phyloP scores from a whole-genome alignment of 768 basidiomycete species.

The Auriscalpium microsporum region DNA sequence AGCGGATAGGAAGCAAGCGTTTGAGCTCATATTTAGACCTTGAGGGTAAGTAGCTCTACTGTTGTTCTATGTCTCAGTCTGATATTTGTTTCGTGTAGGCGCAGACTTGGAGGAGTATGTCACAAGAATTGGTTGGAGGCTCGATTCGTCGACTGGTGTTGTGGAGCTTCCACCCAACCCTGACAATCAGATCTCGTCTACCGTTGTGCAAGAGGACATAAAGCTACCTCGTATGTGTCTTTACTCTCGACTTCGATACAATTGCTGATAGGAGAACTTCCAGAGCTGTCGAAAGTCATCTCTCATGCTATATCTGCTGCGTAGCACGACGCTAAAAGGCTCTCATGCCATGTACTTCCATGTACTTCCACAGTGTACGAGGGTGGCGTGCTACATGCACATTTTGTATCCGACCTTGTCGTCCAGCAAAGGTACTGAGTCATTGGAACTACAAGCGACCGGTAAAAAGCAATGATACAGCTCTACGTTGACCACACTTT shows the following conservation, averaged over 20 bases:
- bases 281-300: conserved; percentile 72
- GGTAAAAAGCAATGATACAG: background rate
- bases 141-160: conserved; percentile 45
- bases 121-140: conserved; percentile 56
- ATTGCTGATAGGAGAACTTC: background rate
- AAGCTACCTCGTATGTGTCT: conserved; percentile 64
- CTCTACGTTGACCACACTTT: background rate
- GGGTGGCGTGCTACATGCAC: background rate
- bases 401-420: background rate
- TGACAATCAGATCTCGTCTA: conserved; percentile 83
- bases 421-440: background rate
- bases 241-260: background rate
- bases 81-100: conserved; percentile 27
- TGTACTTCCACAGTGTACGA: background rate
- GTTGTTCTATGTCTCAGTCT: background rate
- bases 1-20: conserved; percentile 57
- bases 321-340: conserved; percentile 15
- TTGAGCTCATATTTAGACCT: conserved; percentile 67
- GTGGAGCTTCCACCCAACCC: conserved; percentile 71
- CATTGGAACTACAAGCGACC: background rate
- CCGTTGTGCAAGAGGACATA: conserved; percentile 76
- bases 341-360: background rate
- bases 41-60: conserved; percentile 33
- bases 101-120: conserved; percentile 52
- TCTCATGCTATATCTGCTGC: conserved; percentile 58